Base-by-base conservation (phyloP, 805 yeast genomes). In the Wickerhamiella lipophila region DNA sequence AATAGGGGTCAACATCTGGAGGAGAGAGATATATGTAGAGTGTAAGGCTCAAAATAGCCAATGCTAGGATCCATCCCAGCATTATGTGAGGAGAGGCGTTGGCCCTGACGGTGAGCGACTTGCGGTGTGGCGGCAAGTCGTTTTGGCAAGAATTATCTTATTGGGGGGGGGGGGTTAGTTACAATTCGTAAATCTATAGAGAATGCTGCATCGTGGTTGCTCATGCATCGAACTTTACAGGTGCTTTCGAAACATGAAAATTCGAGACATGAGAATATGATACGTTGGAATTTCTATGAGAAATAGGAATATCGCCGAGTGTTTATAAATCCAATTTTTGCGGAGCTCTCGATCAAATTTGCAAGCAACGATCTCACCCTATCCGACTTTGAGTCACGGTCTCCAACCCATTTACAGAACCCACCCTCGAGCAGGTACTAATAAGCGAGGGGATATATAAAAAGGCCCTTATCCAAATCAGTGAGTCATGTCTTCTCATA, bases 401-500 rank as follows among this genome's bases (percentile, higher is more conserved):
- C 38, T 32, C 38, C 19, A n/a, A 32, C 38, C 38, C 9, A 7
- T 32, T 32, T 32, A 15, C 19, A 4, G 21, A n/a, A 6, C 6
- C 38, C 4, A 32, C 4, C 38, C 38, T 4, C 38, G 15, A 18
- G n/a, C 15, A 8, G 26, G 8, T 23, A 23, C 26, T 23, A 23
- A 23, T 23, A n/a, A n/a, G n/a, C n/a, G n/a, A n/a, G n/a, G n/a
- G n/a, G n/a, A n/a, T n/a, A n/a, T n/a, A n/a, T n/a, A n/a, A n/a
- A n/a, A n/a, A n/a, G n/a, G n/a, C n/a, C n/a, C n/a, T n/a, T n/a
- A n/a, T n/a, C n/a, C n/a, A n/a, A n/a, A n/a, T 13, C n/a, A 29
- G 32, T 29, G 32, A 29, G n/a, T 29, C 35, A 76, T 77, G 81
- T 71, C 81, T 47, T 71, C 72, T 38, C 71, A 71, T 30, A 57